These are phyloP conservation scores for Xylaria venustula DNA, from an alignment of 495 filamentous ascomycete genomes.

Conservation along the genomic window DNA sequence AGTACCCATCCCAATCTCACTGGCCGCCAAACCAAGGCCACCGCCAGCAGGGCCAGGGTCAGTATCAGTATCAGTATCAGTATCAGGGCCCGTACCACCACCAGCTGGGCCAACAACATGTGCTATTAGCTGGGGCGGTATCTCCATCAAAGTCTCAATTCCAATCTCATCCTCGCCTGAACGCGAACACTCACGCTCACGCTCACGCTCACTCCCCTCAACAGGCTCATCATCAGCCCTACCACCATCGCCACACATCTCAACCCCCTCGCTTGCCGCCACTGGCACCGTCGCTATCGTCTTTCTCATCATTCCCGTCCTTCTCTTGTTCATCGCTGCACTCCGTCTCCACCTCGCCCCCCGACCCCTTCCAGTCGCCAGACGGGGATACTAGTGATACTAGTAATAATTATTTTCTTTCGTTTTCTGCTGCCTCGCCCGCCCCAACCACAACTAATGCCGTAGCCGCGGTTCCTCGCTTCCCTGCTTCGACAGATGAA, in stretches of 20 bases:
- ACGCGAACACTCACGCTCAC: neutral
- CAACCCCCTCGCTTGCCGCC: constrained; percentile 22
- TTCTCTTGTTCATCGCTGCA: too few species aligned
- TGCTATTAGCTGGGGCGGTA: neutral
- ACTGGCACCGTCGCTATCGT: constrained; percentile 12
- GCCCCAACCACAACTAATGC: constrained; percentile 16
- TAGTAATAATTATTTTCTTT: constrained; percentile 1
- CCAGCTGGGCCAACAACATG: neutral
- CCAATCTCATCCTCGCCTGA: neutral
- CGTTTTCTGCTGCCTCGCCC: constrained; percentile 1
- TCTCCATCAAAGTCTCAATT: neutral
- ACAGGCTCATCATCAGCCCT: neutral
- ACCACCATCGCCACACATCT: constrained; percentile 17
- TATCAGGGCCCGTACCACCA: neutral
- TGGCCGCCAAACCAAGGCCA: neutral
- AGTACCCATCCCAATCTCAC: constrained; percentile 14
- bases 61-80: neutral
- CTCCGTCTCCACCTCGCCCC: constrained; percentile 1
- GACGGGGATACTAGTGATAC: too few species aligned
- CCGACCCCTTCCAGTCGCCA: neutral
- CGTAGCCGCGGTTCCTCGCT: constrained; percentile 14
- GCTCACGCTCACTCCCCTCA: neutral
- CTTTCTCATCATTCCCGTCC: too few species aligned
- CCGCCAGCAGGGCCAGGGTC: neutral
- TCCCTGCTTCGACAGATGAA: constrained; percentile 17